Evolutionary conservation across 192 early-diverging fungal species (phyloP), one percentile per base, ranked within the genome.

Genomic region (Coemansia sp.): DNA sequence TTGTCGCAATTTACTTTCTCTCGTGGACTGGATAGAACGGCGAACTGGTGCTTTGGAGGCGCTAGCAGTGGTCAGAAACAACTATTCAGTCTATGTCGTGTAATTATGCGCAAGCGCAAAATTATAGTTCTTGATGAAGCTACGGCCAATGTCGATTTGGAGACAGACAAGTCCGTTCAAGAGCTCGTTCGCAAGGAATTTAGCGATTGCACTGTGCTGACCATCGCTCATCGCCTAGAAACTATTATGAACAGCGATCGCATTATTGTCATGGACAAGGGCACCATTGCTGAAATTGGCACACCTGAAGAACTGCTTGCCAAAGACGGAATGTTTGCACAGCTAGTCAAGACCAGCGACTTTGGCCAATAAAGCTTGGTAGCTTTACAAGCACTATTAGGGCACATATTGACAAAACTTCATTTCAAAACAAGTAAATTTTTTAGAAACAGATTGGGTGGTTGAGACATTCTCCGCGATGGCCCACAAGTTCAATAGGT

Each of bases 211-310:
- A 76, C 74, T 4, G 80, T 91, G 12, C 64, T 91, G 27, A 87
- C 85, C 5, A 91, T 91, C 58, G 89, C 89, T 0, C 89, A 95
- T 71, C 87, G 92, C 43, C 67, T 91, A 35, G 89, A 91, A 45
- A 91, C 89, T 0, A 80, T 88, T 0, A 72, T 86, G 44, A 79
- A 88, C 64, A 88, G 85, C 53, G 91, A 93, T 62, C 78, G 85
- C 53, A 86, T 94, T 67, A 53, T 92, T 24, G 92, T 94, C 8
- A 76, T 95, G 44, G 86, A 92, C 61, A 69, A 89, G 32, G 93
- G 93, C 11, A 44, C 74, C 0, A 67, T 94, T 11, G 82, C 72
- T 0, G 90, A 92, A 45, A 86, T 86, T 69, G 89, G 87, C 18
- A 67, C 76, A 4, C 92, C 92, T 1, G 16, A 64, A 18, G 82